phyloP scores from a whole-genome alignment of 2,329 filamentous ascomycete species.

The Verticillium alfalfae region DNA sequence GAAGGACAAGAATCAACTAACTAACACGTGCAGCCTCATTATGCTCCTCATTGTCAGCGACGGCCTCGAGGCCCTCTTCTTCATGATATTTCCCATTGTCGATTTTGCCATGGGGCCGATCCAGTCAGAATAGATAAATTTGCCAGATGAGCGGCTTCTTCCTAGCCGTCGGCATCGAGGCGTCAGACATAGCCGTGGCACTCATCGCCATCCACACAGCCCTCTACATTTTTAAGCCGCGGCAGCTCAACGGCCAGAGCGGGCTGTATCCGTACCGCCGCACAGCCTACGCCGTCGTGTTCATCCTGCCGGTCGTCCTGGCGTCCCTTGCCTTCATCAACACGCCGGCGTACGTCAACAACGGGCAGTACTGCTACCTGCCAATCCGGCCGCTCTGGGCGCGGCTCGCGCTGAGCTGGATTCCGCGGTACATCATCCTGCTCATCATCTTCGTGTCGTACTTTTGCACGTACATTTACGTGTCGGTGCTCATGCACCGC shows the following conservation, averaged over 20 bases:
- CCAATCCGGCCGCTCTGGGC: constrained; percentile 65
- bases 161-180: constrained; percentile 60
- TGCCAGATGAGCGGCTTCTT: constrained; percentile 68
- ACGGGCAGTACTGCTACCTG: constrained; percentile 65
- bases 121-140: constrained; percentile 43
- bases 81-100: constrained; percentile 58
- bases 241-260: constrained; percentile 40
- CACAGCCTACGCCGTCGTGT: constrained; percentile 51
- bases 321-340: constrained; percentile 60
- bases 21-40: constrained; percentile 50
- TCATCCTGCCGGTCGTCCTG: constrained; percentile 53
- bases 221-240: constrained; percentile 62
- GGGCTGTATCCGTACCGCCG: constrained; percentile 65
- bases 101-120: constrained; percentile 49
- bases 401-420: constrained; percentile 62
- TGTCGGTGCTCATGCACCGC: constrained; percentile 38
- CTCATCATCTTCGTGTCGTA: constrained; percentile 60
- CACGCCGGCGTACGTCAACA: constrained; percentile 50
- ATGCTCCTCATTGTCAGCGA: constrained; percentile 70
- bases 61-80: constrained; percentile 64
- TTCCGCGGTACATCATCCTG: constrained; percentile 67
- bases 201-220: constrained; percentile 70
- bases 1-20: background rate
- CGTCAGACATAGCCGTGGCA: constrained; percentile 65
- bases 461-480: constrained; percentile 64